Base-by-base conservation (phyloP, 148 eudicot species). In the Amaranthus palmeri region DNA sequence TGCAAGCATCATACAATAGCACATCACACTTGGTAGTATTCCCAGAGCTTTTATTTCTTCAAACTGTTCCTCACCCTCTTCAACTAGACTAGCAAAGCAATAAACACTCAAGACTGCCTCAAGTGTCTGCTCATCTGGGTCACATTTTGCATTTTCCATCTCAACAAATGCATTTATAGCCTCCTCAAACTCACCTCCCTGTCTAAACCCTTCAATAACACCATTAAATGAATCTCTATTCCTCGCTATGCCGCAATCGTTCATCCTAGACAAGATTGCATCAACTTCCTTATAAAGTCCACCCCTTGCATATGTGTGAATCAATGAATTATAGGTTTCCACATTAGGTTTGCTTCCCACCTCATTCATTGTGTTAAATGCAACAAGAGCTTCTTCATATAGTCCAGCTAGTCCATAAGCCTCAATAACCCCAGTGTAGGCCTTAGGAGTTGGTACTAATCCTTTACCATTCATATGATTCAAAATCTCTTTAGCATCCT, bases 1-100 rank as follows among this genome's bases (percentile, higher is more conserved):
- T 51, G 95, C 91, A 77, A 93, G 83, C 97, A 93, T 88, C 98
- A 93, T 93, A 72, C 95, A 93, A 73, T 93, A 93, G 77, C 96
- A 85, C 90, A 91, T 93, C 41, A 91, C 86, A 77, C 90, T 91
- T 6, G 98, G 98, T 61, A 87, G 84, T 68, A 87, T 79, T 50
- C 92, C 98, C 72, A 84, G 79, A 62, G 82, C 89, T 85, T 87
- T 89, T 42, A 93, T 93, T 84, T 93, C 96, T 81, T 64, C 81
- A 82, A 93, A 93, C 82, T 91, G 96, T 70, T 83, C 87, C 82
- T 84, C 96, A 54, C 95, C 90, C 81, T 91, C 97, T 81, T 90
- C 97, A 59, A 91, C 87, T 78, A 93, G 88, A 67, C 89, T 88
- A 54, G 96, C 96, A 83, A 91, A 85, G 77, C 91, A 93, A 73